phyloP scores from a whole-genome alignment of 495 filamentous ascomycete genomes.

The Aspergillus diversus region DNA sequence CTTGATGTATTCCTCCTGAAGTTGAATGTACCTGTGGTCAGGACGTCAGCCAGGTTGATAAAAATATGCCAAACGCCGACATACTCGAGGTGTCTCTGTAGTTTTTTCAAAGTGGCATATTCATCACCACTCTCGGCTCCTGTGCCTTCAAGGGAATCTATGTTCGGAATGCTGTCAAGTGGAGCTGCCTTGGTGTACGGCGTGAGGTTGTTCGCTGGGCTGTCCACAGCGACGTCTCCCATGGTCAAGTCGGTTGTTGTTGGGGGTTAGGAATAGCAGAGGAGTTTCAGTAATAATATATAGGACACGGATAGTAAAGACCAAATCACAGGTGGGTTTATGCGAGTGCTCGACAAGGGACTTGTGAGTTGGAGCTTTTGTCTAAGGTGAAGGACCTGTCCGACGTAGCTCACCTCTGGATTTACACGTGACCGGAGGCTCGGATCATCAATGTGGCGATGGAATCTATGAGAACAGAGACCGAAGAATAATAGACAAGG shows the following conservation, averaged over 20 bases:
- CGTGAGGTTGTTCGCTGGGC: constrained; percentile 68
- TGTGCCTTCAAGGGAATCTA: constrained; percentile 84
- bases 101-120: constrained; percentile 91
- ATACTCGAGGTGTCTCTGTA: constrained; percentile 94
- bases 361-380: constrained; percentile 26
- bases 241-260: constrained; percentile 45
- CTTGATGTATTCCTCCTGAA: constrained; percentile 99
- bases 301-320: not conserved
- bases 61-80: constrained; percentile 23
- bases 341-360: constrained; percentile 18
- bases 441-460: constrained; percentile 13
- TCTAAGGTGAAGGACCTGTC: constrained; percentile 15
- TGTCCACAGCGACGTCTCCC: constrained; percentile 85
- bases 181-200: constrained; percentile 77
- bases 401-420: constrained; percentile 23
- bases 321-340: constrained; percentile 1
- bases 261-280: constrained; percentile 2
- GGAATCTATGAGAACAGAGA: constrained; percentile 9
- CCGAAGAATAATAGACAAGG: not conserved
- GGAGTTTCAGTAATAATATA: not conserved
- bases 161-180: constrained; percentile 82
- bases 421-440: constrained; percentile 26
- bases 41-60: constrained; percentile 33
- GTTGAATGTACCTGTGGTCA: constrained; percentile 77
- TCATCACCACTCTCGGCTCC: constrained; percentile 84